Base-by-base conservation (phyloP, 2,329 filamentous ascomycete species). In the Scopulariopsis brevicaulis region DNA sequence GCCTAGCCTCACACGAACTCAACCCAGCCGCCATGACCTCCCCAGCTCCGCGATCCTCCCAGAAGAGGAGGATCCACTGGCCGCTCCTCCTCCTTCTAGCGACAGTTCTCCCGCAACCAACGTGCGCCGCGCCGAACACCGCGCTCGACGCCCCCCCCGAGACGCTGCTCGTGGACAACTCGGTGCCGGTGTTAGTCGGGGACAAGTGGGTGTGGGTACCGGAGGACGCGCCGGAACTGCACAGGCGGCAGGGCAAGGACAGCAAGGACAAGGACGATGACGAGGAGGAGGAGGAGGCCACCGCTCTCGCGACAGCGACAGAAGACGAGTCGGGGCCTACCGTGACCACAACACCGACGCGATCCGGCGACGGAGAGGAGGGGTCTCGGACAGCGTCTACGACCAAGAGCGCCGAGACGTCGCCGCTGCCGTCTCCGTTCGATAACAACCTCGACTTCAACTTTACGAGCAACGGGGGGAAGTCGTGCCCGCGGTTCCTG, bases 401-500 rank as follows among this genome's bases (percentile, higher is more conserved):
- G 34, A 65, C 69, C 1, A 68, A 65, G 22, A 64, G 65, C 0
- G 60, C 65, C 10, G 60, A 64, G 1, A 61, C 64, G 1, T 73
- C 70, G 56, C 72, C 78, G 5, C 71, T 87, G 50, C 88, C 86
- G 0, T 81, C 71, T 12, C 79, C 86, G 2, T 89, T 90, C 65
- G 87, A 91, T 64, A 83, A 79, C 58, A 80, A 77, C 54, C 69
- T 87, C 34, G 77, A 79, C 8, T 77, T 77, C 61, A 86, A 87
- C 63, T 87, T 89, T 70, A 79, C 80, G 18, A 70, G 69, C 57
- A 65, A 71, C 12, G 72, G 74, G 55, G 78, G 76, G 53, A 70
- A 73, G 34, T 73, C 74, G 5, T 92, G 88, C 66, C 81, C 84
- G 3, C 68, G 68, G 5, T 92, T 93, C 71, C 85, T 96, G 69